These are phyloP conservation scores for Saxophila tyrrhenica DNA, from an alignment of 495 filamentous ascomycete genomes.

Conservation along the genomic window DNA sequence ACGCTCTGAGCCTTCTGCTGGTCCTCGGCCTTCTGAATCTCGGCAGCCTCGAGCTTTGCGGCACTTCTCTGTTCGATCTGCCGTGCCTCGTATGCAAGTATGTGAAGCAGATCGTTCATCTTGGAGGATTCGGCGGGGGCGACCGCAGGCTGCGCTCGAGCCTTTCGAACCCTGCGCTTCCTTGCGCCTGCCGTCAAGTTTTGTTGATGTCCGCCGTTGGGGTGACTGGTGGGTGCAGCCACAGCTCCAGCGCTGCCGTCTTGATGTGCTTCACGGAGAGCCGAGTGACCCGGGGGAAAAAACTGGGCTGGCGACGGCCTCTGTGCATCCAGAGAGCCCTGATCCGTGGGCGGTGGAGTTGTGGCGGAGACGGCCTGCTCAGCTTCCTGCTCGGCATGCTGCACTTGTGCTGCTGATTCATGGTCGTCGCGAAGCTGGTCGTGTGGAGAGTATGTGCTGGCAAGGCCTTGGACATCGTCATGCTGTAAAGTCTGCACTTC, in stretches of 20 bases:
- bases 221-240: no score
- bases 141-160: not conserved
- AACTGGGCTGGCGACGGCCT: no score
- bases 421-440: not conserved
- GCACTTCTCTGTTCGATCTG: not conserved
- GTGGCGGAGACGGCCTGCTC: no score
- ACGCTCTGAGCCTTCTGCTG: not conserved
- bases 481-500: not conserved
- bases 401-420: not conserved
- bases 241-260: no score
- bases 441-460: not conserved
- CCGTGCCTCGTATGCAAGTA: not conserved
- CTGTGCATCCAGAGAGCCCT: no score
- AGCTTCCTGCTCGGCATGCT: constrained; percentile 1
- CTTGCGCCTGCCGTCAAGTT: not conserved
- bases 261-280: no score
- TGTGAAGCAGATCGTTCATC: not conserved
- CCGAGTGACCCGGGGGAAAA: no score
- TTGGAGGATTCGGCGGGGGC: not conserved
- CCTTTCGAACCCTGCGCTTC: not conserved
- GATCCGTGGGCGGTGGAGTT: no score
- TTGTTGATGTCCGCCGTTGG: not conserved
- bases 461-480: no score
- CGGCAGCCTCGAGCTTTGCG: not conserved
- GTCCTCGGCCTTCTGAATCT: not conserved